These are phyloP conservation scores for Pyrrhoderma lamaoense DNA, from an alignment of 1,284 basidiomycete species.

Conservation along the genomic window DNA sequence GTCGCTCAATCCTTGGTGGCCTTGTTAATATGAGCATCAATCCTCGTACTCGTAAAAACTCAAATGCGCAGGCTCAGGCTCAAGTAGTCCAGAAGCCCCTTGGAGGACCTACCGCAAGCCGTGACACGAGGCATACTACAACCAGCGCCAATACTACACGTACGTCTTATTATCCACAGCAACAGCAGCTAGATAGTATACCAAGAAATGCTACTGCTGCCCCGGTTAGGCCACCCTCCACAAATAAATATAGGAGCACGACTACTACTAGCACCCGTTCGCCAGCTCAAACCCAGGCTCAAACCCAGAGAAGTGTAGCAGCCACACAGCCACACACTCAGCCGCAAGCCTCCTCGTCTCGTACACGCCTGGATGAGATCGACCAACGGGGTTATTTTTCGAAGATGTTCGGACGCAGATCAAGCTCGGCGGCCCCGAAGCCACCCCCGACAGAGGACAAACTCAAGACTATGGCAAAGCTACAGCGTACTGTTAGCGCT, in stretches of 20 bases:
- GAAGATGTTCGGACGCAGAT: constrained; percentile 16
- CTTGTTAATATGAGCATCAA: background rate
- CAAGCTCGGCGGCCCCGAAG: background rate
- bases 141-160: background rate
- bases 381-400: constrained; percentile 15
- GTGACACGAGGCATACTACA: constrained; percentile 14
- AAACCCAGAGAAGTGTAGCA: background rate
- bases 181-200: constrained; percentile 10
- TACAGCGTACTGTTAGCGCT: constrained; percentile 2
- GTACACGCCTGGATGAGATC: constrained; percentile 6
- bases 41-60: background rate
- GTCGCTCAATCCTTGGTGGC: background rate
- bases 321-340: constrained; percentile 2
- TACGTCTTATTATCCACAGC: constrained; percentile 5
- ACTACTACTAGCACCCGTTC: constrained; percentile 5
- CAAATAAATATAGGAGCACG: constrained; percentile 9
- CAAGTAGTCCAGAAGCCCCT: constrained; percentile 12
- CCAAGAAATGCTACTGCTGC: background rate
- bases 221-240: constrained; percentile 14
- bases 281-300: background rate
- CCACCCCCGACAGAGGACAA: constrained; percentile 8
- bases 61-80: constrained; percentile 4
- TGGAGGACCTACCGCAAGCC: constrained; percentile 6
- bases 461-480: constrained; percentile 7
- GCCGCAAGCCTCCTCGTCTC: constrained; percentile 14